Evolutionary conservation across 1,284 basidiomycete species (phyloP), one percentile per base, ranked within the genome.

Genomic region (Leccinum holopus): DNA sequence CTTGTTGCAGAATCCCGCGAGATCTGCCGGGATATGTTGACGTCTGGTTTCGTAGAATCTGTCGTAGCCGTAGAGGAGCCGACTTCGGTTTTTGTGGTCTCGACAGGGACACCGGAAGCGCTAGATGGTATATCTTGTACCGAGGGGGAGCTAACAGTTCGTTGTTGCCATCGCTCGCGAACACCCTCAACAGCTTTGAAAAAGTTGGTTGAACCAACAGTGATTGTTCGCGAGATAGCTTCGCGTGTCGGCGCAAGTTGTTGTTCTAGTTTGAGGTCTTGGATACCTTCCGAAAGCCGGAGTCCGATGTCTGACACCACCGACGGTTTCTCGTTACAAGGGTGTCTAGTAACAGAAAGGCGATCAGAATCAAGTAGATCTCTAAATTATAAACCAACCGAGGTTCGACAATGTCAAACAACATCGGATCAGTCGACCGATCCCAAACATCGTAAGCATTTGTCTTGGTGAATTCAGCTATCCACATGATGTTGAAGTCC

Each of bases 351-450:
- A 12, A 52, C 55, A 63, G 25, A 33, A 37, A 8, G 41, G 12
- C 39, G n/a, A 59, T 70, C 47, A 72, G 57, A 37, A 28, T 52
- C 30, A 32, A 32, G 41, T 30, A 55, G 32, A 16, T 59, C 12
- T 56, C n/a, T 10, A 2, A 11, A 25, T 49, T 28, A 37, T 60
- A 57, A 18, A 75, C 84, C 56, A 70, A 93, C 90, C 90, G 81
- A 52, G 95, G 92, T 75, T 98, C 95, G 60, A 94, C 84, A 59
- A 97, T 91, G 74, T 98, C 95, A 72, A 98, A 98, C 18, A 97
- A 77, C 65, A 92, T 80, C 2, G 92, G 89, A 75, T 97, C 95
- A 0, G 95, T 97, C 35, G 87, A 85, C 52, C 86, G 81, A 61
- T 96, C 85, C 95, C 95, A 98, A 2, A 93, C 84, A 63, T 91